A percentile compares a stretch with the other conserved stretches of the same genome.
These are phyloP conservation scores for Backusella mclennaniae DNA, from an alignment of 192 early-diverging fungal species.

Conservation along the genomic window DNA sequence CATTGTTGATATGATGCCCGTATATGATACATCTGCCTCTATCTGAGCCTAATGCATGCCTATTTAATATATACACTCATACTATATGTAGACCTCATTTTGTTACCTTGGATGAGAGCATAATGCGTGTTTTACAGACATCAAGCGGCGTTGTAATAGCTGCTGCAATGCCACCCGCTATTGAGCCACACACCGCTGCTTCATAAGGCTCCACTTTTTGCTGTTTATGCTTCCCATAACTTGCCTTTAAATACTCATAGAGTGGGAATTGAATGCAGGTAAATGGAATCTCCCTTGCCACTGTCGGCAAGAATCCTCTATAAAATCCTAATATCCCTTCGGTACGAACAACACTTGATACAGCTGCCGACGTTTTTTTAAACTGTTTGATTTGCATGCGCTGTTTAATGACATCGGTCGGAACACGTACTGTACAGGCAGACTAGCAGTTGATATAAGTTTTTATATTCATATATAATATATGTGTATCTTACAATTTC, in stretches of 20 bases:
- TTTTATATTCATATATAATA: not conserved
- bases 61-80: not conserved
- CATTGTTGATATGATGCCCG: slow-evolving; percentile 68
- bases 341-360: slow-evolving; percentile 58
- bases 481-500: slow-evolving; percentile 62
- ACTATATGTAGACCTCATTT: too few species aligned
- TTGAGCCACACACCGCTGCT: slow-evolving; percentile 79
- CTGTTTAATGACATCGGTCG: slow-evolving; percentile 95
- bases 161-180: slow-evolving; percentile 88
- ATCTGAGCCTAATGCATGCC: slow-evolving; percentile 23
- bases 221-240: slow-evolving; percentile 44
- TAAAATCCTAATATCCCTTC: slow-evolving; percentile 88
- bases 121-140: slow-evolving; percentile 92
- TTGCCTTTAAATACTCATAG: slow-evolving; percentile 84
- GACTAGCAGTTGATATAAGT: slow-evolving; percentile 39
- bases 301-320: slow-evolving; percentile 85
- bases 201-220: slow-evolving; percentile 67
- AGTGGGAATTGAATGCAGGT: slow-evolving; percentile 94
- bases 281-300: slow-evolving; percentile 96
- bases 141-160: slow-evolving; percentile 92
- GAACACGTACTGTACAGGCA: slow-evolving; percentile 89
- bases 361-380: slow-evolving; percentile 52
- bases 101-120: slow-evolving; percentile 76
- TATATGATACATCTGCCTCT: slow-evolving; percentile 44
- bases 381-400: slow-evolving; percentile 89